Percentiles rank a stretch among this genome's conserved stretches.
phyloP scores from a whole-genome alignment of 1,139 yeast species.

The Saccharomyces hybrid region DNA sequence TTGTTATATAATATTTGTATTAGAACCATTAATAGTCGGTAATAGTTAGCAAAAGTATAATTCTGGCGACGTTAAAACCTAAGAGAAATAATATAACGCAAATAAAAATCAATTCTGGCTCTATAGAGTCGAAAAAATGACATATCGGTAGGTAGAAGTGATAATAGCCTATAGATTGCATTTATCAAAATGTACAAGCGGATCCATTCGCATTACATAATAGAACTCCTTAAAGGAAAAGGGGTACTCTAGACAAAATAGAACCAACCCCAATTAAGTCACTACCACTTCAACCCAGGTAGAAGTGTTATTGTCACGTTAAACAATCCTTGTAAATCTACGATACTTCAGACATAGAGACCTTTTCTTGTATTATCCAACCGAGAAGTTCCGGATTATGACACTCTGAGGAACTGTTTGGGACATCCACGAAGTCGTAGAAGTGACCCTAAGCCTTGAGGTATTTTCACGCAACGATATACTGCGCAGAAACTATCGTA shows the following conservation, averaged over 20 bases:
- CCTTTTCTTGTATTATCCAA: background rate
- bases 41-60: background rate
- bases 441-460: background rate
- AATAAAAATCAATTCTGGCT: background rate
- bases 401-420: background rate
- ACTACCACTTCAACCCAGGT: background rate
- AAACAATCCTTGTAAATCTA: background rate
- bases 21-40: background rate
- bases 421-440: background rate
- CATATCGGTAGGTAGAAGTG: background rate
- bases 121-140: background rate
- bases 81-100: background rate
- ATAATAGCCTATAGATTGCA: background rate
- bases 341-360: background rate
- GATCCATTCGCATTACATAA: background rate
- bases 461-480: background rate
- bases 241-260: background rate
- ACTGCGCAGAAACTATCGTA: background rate
- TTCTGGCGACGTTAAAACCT: background rate
- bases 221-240: background rate
- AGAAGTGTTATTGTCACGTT: background rate
- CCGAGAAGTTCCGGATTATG: background rate
- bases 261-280: background rate
- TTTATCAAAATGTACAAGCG: background rate
- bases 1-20: background rate